These are phyloP conservation scores for Podospora pseudoanserina DNA, from an alignment of 495 filamentous ascomycete genomes.

Conservation along the genomic window DNA sequence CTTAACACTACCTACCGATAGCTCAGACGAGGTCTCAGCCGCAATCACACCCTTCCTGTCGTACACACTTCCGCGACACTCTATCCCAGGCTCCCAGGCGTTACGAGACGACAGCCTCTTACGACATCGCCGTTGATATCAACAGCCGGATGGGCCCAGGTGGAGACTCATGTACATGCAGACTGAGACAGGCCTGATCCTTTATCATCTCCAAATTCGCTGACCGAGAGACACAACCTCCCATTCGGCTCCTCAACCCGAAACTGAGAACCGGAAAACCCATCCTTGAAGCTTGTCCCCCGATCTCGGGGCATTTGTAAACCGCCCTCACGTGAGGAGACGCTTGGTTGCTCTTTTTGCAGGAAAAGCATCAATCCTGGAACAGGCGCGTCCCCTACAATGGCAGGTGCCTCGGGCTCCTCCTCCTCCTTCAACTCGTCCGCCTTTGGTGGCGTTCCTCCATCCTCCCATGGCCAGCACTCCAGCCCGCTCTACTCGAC, in stretches of 20 bases:
- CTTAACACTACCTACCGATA: not conserved
- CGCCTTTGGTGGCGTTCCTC: constrained; percentile 25
- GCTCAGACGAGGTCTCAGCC: not conserved
- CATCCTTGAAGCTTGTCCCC: not conserved
- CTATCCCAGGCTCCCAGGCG: not conserved
- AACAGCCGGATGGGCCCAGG: not conserved
- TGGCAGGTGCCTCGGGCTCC: constrained; percentile 33
- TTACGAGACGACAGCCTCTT: constrained; percentile 13
- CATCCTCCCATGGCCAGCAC: constrained; percentile 27
- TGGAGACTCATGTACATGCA: not conserved
- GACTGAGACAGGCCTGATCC: constrained; percentile 1
- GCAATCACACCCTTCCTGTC: not conserved
- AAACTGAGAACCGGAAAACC: not conserved
- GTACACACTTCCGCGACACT: not conserved
- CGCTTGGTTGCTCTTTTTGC: not conserved
- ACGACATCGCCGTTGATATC: constrained; percentile 13
- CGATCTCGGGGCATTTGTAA: not conserved
- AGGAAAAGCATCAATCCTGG: not conserved
- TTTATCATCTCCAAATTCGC: constrained; percentile 3
- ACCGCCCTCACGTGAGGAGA: constrained; percentile 1
- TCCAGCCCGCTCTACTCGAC: constrained; percentile 30
- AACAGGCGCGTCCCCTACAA: constrained; percentile 16
- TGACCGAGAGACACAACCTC: constrained; percentile 1
- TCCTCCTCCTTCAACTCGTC: constrained; percentile 39
- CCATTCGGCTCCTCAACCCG: constrained; percentile 4